phyloP scores from a whole-genome alignment of 177 flowering plant species.

The Vitis hybrid region DNA sequence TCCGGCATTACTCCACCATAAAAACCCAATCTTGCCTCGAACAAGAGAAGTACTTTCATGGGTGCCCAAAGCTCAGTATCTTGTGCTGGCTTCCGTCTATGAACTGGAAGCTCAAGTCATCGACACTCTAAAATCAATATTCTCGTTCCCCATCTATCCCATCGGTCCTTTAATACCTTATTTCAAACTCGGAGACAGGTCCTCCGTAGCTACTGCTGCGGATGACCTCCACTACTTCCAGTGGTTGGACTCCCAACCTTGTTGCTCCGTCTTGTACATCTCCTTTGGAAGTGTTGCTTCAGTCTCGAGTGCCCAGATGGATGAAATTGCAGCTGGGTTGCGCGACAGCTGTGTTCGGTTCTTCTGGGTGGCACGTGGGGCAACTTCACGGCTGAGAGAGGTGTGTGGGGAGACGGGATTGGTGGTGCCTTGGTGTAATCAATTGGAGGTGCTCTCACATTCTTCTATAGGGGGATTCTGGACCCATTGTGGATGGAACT shows the following conservation, averaged over 20 bases:
- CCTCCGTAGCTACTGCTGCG: not conserved
- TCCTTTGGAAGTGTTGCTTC: constrained; percentile 62
- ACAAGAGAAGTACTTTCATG: not conserved
- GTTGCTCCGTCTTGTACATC: constrained; percentile 46
- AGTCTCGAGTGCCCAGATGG: constrained; percentile 38
- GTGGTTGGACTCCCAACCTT: constrained; percentile 46
- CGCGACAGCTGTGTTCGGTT: constrained; percentile 36
- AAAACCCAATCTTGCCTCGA: not conserved
- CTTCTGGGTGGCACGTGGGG: constrained; percentile 51
- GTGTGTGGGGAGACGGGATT: constrained; percentile 28
- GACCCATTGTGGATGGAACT: constrained; percentile 75
- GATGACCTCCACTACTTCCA: constrained; percentile 16
- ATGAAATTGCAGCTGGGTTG: constrained; percentile 47
- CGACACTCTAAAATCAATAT: constrained; percentile 11
- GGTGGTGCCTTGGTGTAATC: constrained; percentile 61
- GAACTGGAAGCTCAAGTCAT: constrained; percentile 29
- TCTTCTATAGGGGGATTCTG: constrained; percentile 63
- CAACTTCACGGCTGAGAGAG: constrained; percentile 8
- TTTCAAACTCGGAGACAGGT: constrained; percentile 19
- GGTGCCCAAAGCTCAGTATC: constrained; percentile 19
- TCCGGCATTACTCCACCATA: constrained; percentile 8
- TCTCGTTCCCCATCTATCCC: constrained; percentile 30
- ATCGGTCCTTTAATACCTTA: constrained; percentile 63
- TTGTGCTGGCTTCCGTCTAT: constrained; percentile 23
- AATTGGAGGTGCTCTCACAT: constrained; percentile 48